Conservation (phyloP, 2,329 filamentous ascomycete genomes). For the Westerdykella aurantiaca region DNA sequence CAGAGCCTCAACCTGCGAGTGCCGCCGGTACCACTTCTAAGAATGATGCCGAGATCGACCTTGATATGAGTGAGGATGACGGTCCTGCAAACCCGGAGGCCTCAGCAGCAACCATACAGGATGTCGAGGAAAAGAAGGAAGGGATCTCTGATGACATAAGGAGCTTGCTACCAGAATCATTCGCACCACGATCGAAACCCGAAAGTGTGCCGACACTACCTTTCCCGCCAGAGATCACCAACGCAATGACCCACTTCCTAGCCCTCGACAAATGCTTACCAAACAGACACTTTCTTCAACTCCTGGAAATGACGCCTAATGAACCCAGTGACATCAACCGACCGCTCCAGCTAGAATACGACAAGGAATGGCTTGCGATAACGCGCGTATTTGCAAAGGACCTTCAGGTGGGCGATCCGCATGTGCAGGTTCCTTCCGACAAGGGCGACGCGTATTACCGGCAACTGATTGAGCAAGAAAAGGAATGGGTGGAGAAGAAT, state of each 20-base stretch:
- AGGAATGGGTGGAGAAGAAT: constrained; percentile 75
- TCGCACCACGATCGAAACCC: constrained; percentile 40
- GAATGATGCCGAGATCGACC: constrained; percentile 35
- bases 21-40: constrained; percentile 6
- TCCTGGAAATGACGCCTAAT: constrained; percentile 50
- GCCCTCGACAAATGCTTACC: constrained; percentile 88
- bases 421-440: constrained; percentile 52
- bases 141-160: constrained; percentile 60
- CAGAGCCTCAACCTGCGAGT: constrained; percentile 3
- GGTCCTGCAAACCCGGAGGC: constrained; percentile 8
- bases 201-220: constrained; percentile 39
- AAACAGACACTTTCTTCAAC: constrained; percentile 72
- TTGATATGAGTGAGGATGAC: constrained; percentile 38
- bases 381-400: constrained; percentile 70
- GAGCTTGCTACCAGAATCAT: constrained; percentile 70
- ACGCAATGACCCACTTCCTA: constrained; percentile 75
- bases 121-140: constrained; percentile 10
- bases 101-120: background rate
- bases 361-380: constrained; percentile 93
- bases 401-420: constrained; percentile 52
- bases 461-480: constrained; percentile 62
- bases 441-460: constrained; percentile 64
- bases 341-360: constrained; percentile 66
- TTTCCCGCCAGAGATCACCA: constrained; percentile 66
- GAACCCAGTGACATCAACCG: constrained; percentile 25